Percentiles rank a stretch among this genome's conserved stretches.
These are phyloP conservation scores for Epichloe amarillans DNA, from an alignment of 2,329 filamentous ascomycete genomes.

Conservation along the genomic window DNA sequence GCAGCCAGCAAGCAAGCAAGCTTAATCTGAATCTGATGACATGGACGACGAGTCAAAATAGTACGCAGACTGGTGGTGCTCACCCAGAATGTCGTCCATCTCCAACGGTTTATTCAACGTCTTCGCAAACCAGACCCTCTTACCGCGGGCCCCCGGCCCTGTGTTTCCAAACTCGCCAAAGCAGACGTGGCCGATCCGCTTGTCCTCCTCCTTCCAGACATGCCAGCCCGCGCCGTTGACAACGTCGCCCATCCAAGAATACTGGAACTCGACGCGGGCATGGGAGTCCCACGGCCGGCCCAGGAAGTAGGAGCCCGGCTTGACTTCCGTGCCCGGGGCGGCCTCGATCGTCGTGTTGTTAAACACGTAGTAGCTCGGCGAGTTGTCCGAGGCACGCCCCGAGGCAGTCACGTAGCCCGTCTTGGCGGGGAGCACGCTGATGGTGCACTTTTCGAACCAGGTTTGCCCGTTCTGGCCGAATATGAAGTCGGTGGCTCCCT, in stretches of 20 bases:
- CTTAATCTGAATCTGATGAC: no score
- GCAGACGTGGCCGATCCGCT: not conserved
- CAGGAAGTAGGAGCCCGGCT: not conserved
- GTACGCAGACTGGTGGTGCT: not conserved
- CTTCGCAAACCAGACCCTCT: not conserved
- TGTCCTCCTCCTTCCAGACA: not conserved
- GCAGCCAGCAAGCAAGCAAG: not conserved
- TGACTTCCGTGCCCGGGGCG: not conserved
- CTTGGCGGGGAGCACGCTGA: not conserved
- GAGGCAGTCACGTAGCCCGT: not conserved
- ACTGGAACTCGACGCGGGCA: not conserved
- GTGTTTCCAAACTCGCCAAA: not conserved
- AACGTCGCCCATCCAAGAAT: not conserved
- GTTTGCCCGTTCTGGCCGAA: slow-evolving; percentile 24
- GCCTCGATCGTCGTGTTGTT: not conserved
- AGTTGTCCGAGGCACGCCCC: not conserved
- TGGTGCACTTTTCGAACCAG: slow-evolving; percentile 27
- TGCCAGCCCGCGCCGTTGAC: not conserved
- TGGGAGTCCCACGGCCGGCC: not conserved
- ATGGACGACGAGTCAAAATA: not conserved
- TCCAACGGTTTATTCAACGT: not conserved
- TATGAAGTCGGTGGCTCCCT: slow-evolving; percentile 31
- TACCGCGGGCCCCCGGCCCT: not conserved
- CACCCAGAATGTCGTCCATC: not conserved
- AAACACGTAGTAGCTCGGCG: not conserved